Base-by-base conservation (phyloP, 495 filamentous ascomycete genomes). In the Aspergillus ellipticus region DNA sequence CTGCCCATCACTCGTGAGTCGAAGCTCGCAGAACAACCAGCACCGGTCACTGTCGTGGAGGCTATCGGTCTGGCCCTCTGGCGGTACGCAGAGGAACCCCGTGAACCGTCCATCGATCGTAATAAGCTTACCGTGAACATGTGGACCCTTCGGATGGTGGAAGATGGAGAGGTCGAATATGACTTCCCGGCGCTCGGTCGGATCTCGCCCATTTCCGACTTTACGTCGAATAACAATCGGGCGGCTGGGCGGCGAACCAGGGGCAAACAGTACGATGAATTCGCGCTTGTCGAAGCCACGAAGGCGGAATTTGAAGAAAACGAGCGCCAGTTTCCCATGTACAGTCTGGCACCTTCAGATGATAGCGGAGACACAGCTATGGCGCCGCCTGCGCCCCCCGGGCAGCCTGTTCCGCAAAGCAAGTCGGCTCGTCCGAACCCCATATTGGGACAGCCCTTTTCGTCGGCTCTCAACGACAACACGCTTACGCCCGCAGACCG, bases 71-170 rank as follows among this genome's bases (percentile, higher is more conserved):
- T 96, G 49, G 87, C 86, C 41, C 74, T 98, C 2, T 97, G 89
- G 85, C 79, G 88, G 58, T 97, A 96, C 64, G 79, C 83, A 46
- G 88, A 96, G 54, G 92, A 97, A 62, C 83, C 85, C 31, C 76
- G 85, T 21, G 82, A 89, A 56, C 95, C 94, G 13, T 52, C 81
- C 2, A 77, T 97, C 11, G 78, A 83, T 2, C 74, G 76, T 16
- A 79, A 83, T 26, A 89, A 90, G 63, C 71, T 88, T 28, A 93
- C 90, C 54, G 88, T 96, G 47, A 97, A 97, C 62, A 83, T 85
- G 64, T 99, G 94, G 93, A 88, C 86, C 9, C 72, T 99, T 15
- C 81, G 92, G 26, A 96, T 99, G 89, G 89, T 97, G 7, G 94
- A 99, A 60, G 89, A 92, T 63, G 92, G 89, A 8, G 94, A 99